Percentiles rank a stretch among this genome's conserved stretches.
phyloP scores from a whole-genome alignment of 2,329 filamentous ascomycete genomes.

The Cladorrhinum sp. region DNA sequence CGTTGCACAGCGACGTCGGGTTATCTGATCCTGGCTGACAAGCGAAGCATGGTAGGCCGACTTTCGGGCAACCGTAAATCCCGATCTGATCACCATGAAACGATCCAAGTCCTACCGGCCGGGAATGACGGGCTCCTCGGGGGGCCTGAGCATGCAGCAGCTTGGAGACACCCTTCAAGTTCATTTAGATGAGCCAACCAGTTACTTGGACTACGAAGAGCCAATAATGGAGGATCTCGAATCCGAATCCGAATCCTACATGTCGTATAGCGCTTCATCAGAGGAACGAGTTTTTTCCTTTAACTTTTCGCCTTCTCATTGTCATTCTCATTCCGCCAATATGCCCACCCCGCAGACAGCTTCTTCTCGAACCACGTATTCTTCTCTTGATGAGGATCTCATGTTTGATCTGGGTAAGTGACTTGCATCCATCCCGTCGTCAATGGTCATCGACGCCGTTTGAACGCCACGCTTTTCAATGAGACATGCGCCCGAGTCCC shows the following conservation, averaged over 20 bases:
- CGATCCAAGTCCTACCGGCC: not conserved
- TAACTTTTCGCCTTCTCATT: not conserved
- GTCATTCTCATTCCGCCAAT: too few species aligned
- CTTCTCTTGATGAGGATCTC: not conserved
- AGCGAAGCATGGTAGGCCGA: not conserved
- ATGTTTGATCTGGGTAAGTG: not conserved
- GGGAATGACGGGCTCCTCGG: not conserved
- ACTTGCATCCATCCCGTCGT: not conserved
- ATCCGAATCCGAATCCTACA: not conserved
- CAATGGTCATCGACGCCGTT: not conserved
- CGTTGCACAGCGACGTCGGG: not conserved
- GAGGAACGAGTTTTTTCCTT: not conserved
- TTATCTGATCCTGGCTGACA: not conserved
- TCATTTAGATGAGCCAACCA: not conserved
- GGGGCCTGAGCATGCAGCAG: not conserved
- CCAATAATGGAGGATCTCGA: not conserved
- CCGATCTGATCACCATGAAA: not conserved
- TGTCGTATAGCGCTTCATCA: not conserved
- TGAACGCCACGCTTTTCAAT: not conserved
- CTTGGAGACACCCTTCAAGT: not conserved
- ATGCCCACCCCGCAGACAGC: not conserved
- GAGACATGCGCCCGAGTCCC: not conserved
- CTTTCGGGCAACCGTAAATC: not conserved
- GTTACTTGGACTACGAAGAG: not conserved
- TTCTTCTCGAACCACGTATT: not conserved